Percentiles rank a stretch among this genome's conserved stretches.
Conservation (phyloP, 495 filamentous ascomycete genomes). For the Lophiostoma macrostomum region DNA sequence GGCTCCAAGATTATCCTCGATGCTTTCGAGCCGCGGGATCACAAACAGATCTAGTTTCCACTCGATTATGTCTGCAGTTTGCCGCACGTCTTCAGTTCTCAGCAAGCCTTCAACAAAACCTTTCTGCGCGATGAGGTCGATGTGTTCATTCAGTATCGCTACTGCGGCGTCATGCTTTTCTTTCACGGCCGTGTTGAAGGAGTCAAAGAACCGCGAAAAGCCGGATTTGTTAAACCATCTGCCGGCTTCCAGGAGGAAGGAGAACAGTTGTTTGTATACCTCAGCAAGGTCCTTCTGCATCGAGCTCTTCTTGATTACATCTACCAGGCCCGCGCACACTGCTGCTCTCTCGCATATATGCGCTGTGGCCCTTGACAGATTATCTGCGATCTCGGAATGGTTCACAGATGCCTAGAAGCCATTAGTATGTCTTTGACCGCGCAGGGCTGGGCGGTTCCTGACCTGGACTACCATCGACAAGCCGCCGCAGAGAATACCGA, state of each 20-base stretch:
- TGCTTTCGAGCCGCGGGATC: not conserved
- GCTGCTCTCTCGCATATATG: not conserved
- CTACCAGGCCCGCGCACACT: not conserved
- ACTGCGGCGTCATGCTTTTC: not conserved
- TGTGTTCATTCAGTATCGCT: not conserved
- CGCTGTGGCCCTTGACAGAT: not conserved
- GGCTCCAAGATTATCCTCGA: not conserved
- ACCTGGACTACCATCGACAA: not conserved
- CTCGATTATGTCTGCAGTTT: not conserved
- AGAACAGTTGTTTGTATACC: not conserved
- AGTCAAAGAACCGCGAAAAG: not conserved
- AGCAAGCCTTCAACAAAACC: not conserved
- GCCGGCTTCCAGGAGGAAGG: not conserved
- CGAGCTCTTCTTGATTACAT: not conserved
- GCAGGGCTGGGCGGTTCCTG: not conserved
- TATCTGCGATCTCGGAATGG: constrained; percentile 9
- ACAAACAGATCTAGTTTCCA: not conserved
- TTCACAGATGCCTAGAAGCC: not conserved
- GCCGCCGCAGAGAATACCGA: not conserved
- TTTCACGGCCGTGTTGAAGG: not conserved
- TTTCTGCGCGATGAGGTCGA: not conserved
- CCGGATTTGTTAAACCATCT: constrained; percentile 2
- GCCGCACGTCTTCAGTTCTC: not conserved
- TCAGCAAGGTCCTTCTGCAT: constrained; percentile 1
- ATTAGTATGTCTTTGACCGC: not conserved